Conservation (phyloP, 1,284 basidiomycete species). For the Trichosporon coremiiforme region DNA sequence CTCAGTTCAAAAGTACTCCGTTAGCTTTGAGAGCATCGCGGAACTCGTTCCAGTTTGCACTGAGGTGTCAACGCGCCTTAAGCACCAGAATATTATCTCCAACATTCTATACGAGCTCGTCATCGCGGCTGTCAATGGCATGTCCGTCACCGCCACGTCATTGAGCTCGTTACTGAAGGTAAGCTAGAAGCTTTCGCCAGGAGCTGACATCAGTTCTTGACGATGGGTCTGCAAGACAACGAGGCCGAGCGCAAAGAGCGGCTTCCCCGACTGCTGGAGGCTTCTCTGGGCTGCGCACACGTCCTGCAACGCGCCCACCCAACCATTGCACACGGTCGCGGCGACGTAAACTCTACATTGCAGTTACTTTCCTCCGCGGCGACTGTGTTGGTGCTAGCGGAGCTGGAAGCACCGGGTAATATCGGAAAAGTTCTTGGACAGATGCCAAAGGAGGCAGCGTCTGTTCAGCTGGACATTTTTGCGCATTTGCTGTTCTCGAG, state of each 20-base stretch:
- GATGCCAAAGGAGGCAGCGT: conserved; percentile 33
- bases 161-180: conserved; percentile 39
- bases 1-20: conserved; percentile 36
- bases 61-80: conserved; percentile 22
- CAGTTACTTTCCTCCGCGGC: conserved; percentile 33
- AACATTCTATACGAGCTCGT: conserved; percentile 39
- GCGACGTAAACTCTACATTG: conserved; percentile 32
- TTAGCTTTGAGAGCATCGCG: conserved; percentile 26
- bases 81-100: conserved; percentile 38
- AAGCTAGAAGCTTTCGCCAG: neutral
- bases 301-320: conserved; percentile 42
- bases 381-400: conserved; percentile 38
- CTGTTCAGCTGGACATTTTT: conserved; percentile 39
- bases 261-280: conserved; percentile 27
- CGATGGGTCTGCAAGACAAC: conserved; percentile 17
- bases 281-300: conserved; percentile 35
- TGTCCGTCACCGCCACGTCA: conserved; percentile 30
- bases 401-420: conserved; percentile 33
- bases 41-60: conserved; percentile 21
- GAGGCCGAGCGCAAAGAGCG: conserved; percentile 14
- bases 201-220: conserved; percentile 26
- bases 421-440: conserved; percentile 29
- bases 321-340: conserved; percentile 15
- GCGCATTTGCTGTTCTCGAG: conserved; percentile 41
- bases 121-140: conserved; percentile 36